These are phyloP conservation scores for Pythium volutum DNA, from an alignment of 352 stramenopile genomes.

Conservation along the genomic window DNA sequence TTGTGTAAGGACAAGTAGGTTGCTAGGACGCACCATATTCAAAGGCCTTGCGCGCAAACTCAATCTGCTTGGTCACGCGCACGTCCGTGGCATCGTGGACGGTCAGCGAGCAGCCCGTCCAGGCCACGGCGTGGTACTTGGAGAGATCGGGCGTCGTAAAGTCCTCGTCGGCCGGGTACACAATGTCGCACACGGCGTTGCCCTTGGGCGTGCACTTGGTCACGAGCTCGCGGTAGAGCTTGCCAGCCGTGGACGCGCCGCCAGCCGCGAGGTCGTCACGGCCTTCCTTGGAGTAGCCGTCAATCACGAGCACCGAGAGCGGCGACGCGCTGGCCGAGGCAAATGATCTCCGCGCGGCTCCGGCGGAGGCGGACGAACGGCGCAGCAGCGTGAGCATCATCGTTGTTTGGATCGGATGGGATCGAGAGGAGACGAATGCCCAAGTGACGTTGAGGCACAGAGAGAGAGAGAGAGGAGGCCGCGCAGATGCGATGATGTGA, in stretches of 20 bases:
- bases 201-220: constrained; percentile 55
- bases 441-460: constrained; percentile 4
- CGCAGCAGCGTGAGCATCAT: constrained; percentile 17
- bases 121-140: constrained; percentile 77
- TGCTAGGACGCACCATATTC: constrained; percentile 37
- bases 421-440: not conserved
- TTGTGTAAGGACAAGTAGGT: not conserved
- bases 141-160: constrained; percentile 57
- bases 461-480: not conserved
- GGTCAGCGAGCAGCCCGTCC: constrained; percentile 74
- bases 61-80: constrained; percentile 71
- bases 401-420: not conserved
- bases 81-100: constrained; percentile 58
- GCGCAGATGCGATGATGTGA: constrained; percentile 7
- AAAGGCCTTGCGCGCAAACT: constrained; percentile 65
- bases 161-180: constrained; percentile 64
- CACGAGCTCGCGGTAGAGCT: constrained; percentile 64
- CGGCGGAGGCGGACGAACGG: not conserved
- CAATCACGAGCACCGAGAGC: constrained; percentile 69
- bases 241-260: constrained; percentile 62
- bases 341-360: constrained; percentile 7
- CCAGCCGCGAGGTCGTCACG: constrained; percentile 61
- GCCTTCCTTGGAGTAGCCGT: constrained; percentile 72
- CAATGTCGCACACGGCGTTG: constrained; percentile 50
- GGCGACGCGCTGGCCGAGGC: constrained; percentile 23